Evolutionary conservation across 2,329 filamentous ascomycete genomes (phyloP), one percentile per base, ranked within the genome.

Genomic region (Aureobasidium sp.): DNA sequence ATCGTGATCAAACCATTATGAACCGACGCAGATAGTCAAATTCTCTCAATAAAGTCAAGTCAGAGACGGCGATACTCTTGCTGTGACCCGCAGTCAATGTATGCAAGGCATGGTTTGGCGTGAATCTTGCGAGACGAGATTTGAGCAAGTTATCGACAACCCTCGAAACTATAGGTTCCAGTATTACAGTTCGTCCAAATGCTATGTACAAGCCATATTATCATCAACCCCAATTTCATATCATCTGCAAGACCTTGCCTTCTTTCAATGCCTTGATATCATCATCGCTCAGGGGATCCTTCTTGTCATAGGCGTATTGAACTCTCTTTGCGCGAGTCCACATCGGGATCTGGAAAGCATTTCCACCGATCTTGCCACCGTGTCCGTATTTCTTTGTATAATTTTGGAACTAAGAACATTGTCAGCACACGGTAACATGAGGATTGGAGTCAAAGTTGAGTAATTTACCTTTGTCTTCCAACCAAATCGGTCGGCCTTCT

Each of bases 231-330:
- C 38, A 23, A 9, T 8, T 58, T 42, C 50, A 61, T 33, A 61
- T 50, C 18, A 61, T 61, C 33, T 61, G 58, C 45, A 61, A 42
- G 31, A 69, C 68, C 54, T 63, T 68, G n/a, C 68, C 59, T 23
- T 51, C 18, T 13, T 63, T 54, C 25, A 63, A 11, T 18, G 48
- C 48, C 38, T 63, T 45, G 47, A 63, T 20, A 16, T 47, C 10
- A 10, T 51, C 59, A 18, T 62, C 47, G 2, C 4, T 20, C 2
- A 62, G n/a, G 10, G 59, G 59, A 20, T 62, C 59, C 27, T 62
- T 43, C 27, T 62, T 53, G 13, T 51, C 47, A 40, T 42, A 62
- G 33, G 33, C 47, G 27, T 62, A 18, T 25, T 53, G 20, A 15
- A 18, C 25, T 23, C 59, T 40, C 23, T 61, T 33, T 20, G 18